Evolutionary conservation across 352 stramenopile genomes (phyloP), one percentile per base, ranked within the genome.

Genomic region (Phytophthora gonapodyides): DNA sequence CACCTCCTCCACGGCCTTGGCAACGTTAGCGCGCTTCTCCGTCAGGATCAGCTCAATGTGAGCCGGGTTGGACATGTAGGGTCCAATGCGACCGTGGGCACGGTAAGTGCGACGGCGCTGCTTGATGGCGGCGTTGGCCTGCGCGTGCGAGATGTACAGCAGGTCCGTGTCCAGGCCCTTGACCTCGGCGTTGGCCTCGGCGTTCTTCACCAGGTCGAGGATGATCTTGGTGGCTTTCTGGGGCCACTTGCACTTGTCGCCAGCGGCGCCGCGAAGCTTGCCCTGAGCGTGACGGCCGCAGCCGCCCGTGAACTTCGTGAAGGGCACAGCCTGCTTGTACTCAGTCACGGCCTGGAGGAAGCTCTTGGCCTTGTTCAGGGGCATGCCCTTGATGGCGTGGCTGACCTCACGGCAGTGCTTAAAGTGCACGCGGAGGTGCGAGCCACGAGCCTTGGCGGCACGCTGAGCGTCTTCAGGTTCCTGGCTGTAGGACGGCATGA

Each of bases 21-120:
- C 86, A 66, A 98, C 94, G 69, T 96, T 94, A 59, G 97, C 90
- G 55, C 80, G 73, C 81, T 98, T 98, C 83, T 99, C 97, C 51
- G 91, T 97, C 52, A 99, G 84, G 80, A 99, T 98, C 19, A 99
- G 86, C 93, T 99, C 98, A 78, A 99, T 98, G 89, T 99, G 98
- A 40, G 96, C 97, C 54, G 98, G 98, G 84, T 98, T 98, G 73
- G 91, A 97, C 89, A 99, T 98, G 90, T 99, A 99, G 61, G 98
- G 96, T 40, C 95, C 95, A 77, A 99, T 98, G 76, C 96, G 95
- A 76, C 96, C 96, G 80, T 99, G 96, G 57, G 95, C 95, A 80
- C 93, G 90, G 93, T 99, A 99, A n/a, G 98, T 99, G 78, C 98
- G 92, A 77, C 98, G 94, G 67, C 98, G 94, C 76, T 98, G 97